phyloP scores from a whole-genome alignment of 495 filamentous ascomycete genomes.

The Podospora pseudocomata region DNA sequence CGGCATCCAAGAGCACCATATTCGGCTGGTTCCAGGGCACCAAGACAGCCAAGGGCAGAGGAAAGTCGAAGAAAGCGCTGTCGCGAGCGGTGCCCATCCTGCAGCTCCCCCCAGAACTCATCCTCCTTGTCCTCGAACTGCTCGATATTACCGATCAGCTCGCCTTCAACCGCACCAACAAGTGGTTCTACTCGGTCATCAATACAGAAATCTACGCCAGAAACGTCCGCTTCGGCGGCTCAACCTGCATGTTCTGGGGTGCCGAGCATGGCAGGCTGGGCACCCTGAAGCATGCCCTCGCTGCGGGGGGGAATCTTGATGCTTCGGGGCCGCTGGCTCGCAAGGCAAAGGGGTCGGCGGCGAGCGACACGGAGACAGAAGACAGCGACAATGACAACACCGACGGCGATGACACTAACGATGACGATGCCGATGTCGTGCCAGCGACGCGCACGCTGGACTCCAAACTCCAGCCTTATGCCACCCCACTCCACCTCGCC shows the following conservation, averaged over 20 bases:
- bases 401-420: background rate
- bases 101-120: conserved; percentile 26
- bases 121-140: conserved; percentile 28
- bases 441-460: conserved; percentile 5
- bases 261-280: conserved; percentile 26
- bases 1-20: conserved; percentile 7
- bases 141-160: conserved; percentile 21
- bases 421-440: conserved; percentile 13
- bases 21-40: background rate
- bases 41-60: conserved; percentile 7
- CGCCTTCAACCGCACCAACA: conserved; percentile 20
- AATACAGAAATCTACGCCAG: conserved; percentile 24
- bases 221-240: conserved; percentile 18
- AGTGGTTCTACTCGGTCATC: conserved; percentile 21
- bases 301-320: conserved; percentile 27
- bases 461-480: conserved; percentile 17
- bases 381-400: conserved; percentile 5
- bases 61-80: conserved; percentile 2
- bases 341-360: conserved; percentile 10
- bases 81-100: conserved; percentile 15
- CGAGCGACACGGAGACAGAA: conserved; percentile 6
- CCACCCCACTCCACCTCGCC: conserved; percentile 34
- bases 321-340: conserved; percentile 17
- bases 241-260: conserved; percentile 24
- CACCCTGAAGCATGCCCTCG: conserved; percentile 27